Base-by-base conservation (phyloP, 1,284 basidiomycete genomes). In the Apiotrichum mycotoxinovorans region DNA sequence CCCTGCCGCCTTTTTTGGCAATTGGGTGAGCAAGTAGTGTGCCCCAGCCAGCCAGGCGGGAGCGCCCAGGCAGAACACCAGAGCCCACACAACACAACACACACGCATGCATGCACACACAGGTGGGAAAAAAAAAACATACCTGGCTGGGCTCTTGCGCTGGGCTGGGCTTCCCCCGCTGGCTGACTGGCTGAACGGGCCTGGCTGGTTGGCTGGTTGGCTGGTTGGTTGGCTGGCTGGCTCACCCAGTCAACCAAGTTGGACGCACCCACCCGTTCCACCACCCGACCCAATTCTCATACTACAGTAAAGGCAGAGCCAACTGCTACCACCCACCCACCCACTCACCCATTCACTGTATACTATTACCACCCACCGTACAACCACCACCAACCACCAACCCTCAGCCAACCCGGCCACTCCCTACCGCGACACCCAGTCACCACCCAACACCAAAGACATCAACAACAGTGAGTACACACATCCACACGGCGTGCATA, bases 241-340 rank as follows among this genome's bases (percentile, higher is more conserved):
- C n/a, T n/a, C n/a, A n/a, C 35, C 35, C 35, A 37, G 35, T 15
- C 35, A 37, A 15, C 35, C 4, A 7, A 37, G 17, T 37, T 14
- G 33, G 14, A 15, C 35, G 33, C 20, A 52, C 41, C 35, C 38
- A 51, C 49, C 49, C 46, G 42, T 35, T 45, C 46, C 41, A 30
- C 53, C 18, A 23, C 48, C 57, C 34, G 38, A 38, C n/a, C 46
- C n/a, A 47, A 41, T 22, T 41, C 53, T n/a, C 51, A 49, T 14
- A 50, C 40, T n/a, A 20, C 40, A 11, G 9, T 22, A 10, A 40
- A 14, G 7, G 38, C 20, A 26, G 30, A 37, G 17, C 46, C 18
- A n/a, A 30, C 33, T 5, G 18, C 46, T 15, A 23, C 33, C 14
- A 37, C 46, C n/a, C 27, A 48, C 46, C 46, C 34, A 30, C 44